A percentile compares a stretch with the other conserved stretches of the same genome.
phyloP scores from a whole-genome alignment of 331 rosid species.

The Acacia concinna region DNA sequence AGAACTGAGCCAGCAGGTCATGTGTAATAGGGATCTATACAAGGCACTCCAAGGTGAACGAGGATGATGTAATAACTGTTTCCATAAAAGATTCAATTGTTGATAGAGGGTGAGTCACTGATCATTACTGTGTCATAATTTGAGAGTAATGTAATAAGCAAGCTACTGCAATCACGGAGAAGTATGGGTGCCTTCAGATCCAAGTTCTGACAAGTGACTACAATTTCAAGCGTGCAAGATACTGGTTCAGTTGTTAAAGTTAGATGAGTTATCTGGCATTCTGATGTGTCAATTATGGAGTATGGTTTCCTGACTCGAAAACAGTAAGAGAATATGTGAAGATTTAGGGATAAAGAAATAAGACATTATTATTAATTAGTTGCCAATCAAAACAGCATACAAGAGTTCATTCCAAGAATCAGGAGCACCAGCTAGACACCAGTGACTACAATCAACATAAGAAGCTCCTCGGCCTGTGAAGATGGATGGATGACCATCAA shows the following conservation, averaged over 20 bases:
- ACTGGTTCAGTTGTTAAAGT: background rate
- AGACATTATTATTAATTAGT: background rate
- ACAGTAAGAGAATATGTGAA: background rate
- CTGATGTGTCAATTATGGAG: background rate
- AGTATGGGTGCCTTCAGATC: background rate
- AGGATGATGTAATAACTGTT: background rate
- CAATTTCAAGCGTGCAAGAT: background rate
- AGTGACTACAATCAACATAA: slow-evolving; percentile 61
- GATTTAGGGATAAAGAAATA: background rate
- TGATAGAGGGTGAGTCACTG: background rate
- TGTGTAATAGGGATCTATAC: background rate
- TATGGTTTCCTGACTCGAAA: background rate
- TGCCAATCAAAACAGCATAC: slow-evolving; percentile 42
- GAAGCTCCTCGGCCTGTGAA: slow-evolving; percentile 43
- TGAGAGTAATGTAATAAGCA: background rate
- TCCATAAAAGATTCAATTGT: background rate
- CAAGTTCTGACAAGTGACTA: background rate
- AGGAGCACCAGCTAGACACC: slow-evolving; percentile 79
- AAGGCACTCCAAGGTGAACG: background rate
- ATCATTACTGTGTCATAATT: background rate
- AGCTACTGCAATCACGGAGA: background rate
- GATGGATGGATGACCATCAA: slow-evolving; percentile 74
- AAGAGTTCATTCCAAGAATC: slow-evolving; percentile 75
- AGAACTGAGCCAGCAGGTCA: background rate
- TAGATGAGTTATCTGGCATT: background rate